Evolutionary conservation across 495 filamentous ascomycete genomes (phyloP), one percentile per base, ranked within the genome.

Genomic region (Talaromyces thailandensis): DNA sequence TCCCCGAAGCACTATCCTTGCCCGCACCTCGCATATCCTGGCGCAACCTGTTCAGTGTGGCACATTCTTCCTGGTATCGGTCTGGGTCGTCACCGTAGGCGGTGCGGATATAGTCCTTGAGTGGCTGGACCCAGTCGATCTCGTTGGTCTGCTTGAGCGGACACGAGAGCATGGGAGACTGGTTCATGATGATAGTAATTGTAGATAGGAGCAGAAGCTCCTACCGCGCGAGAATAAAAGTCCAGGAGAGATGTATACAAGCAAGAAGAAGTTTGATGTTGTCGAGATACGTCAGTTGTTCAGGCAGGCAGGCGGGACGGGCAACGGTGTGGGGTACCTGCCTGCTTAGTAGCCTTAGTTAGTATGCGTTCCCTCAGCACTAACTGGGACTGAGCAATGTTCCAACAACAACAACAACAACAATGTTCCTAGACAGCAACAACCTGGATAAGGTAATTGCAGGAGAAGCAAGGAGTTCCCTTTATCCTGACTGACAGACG

Each of bases 1-100:
- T 81, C 25, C 94, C 94, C 2, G 92, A 88, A 52, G 93, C 93
- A 75, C 92, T 97, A 74, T 98, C 94, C 78, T 93, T 96, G 14
- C 95, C 93, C 24, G 94, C 94, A 28, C 95, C 94, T 72, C 94
- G 85, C 95, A 98, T 98, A 72, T 98, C 94, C 83, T 98, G 94
- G 67, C 94, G 86, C 72, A 98, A 80, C n/a, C 94, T 86, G 78
- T 96, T 96, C 76, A 98, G 88, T 16, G 92, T 96, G 16, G 86
- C 86, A 76, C 94, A 98, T 84, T 98, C 95, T 74, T 96, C 90
- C 43, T 82, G 80, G 76, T 98, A 98, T 65, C 90, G 84, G 68
- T 98, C 94, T 50, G 94, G 94, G 74, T 98, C 94, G 72, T 97
- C 91, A 68, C 93, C 92, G 76, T 98, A 97, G 11, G 88, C 93